A percentile compares a stretch with the other conserved stretches of the same genome.
Conservation (phyloP, 164 flowering plant species). For the Magnolia kwangsiensis region DNA sequence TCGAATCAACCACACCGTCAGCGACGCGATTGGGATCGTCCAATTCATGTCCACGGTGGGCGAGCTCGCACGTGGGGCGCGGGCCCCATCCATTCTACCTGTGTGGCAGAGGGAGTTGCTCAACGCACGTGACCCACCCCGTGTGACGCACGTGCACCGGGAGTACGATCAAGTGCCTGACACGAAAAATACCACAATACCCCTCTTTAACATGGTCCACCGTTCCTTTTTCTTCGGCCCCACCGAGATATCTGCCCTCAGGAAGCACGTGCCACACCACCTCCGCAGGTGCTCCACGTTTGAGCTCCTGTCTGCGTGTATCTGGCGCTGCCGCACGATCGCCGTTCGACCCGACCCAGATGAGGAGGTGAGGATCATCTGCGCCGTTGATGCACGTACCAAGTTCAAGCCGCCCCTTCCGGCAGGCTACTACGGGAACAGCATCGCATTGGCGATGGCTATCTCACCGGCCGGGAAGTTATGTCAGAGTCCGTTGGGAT, state of each 20-base stretch:
- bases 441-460: conserved; percentile 16
- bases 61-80: conserved; percentile 28
- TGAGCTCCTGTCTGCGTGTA: conserved; percentile 27
- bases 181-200: conserved; percentile 7
- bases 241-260: conserved; percentile 10
- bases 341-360: conserved; percentile 19
- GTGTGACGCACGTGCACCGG: conserved; percentile 13
- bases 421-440: conserved; percentile 26
- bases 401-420: conserved; percentile 15
- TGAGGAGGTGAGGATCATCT: conserved; percentile 18
- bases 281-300: conserved; percentile 12
- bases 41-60: conserved; percentile 26
- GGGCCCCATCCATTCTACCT: conserved; percentile 22
- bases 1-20: conserved; percentile 34
- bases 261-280: conserved; percentile 11
- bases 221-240: conserved; percentile 26
- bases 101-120: conserved; percentile 22
- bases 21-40: conserved; percentile 26
- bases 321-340: conserved; percentile 31
- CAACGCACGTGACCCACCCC: conserved; percentile 22
- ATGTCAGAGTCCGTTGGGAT: conserved; percentile 13
- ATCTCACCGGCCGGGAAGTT: conserved; percentile 14
- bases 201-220: conserved; percentile 16
- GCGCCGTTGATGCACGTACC: conserved; percentile 15
- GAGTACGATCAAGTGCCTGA: conserved; percentile 16